Conservation (phyloP, 2,329 filamentous ascomycete genomes). For the Pyrenophora seminiperda region DNA sequence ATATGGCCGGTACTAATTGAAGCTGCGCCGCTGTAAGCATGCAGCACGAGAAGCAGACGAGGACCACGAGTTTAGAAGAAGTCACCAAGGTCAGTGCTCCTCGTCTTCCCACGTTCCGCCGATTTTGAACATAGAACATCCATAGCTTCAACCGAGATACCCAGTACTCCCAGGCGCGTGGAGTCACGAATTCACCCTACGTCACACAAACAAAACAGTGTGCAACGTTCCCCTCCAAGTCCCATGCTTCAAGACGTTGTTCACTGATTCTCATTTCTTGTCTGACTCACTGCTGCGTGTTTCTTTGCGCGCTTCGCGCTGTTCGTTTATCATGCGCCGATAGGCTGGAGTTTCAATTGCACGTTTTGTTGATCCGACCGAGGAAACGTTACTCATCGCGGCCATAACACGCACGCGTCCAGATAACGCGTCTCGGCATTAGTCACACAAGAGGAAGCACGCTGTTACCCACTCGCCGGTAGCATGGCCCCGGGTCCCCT, state of each 20-base stretch:
- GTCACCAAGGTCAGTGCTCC: conserved; percentile 19
- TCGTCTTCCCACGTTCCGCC: conserved; percentile 9
- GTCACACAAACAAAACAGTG: conserved; percentile 2
- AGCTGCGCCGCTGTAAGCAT: not conserved
- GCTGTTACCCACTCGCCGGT: conserved; percentile 22
- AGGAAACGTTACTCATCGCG: conserved; percentile 8
- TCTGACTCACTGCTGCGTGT: conserved; percentile 5
- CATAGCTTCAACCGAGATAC: conserved; percentile 26
- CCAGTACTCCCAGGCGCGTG: conserved; percentile 16
- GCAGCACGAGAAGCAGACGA: conserved; percentile 1
- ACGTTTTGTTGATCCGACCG: conserved; percentile 4
- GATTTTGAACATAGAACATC: conserved; percentile 19
- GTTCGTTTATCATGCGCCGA: not conserved
- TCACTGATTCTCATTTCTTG: conserved; percentile 4
- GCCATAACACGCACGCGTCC: conserved; percentile 6
- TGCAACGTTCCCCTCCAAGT: conserved; percentile 2
- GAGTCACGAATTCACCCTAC: conserved; percentile 15
- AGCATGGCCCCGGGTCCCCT: conserved; percentile 19
- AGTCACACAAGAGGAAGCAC: conserved; percentile 26
- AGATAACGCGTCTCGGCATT: conserved; percentile 4
- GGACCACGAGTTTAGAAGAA: conserved; percentile 10
- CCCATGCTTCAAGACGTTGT: not conserved
- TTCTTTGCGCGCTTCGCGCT: not conserved
- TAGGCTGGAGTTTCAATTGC: conserved; percentile 3
- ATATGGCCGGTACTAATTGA: conserved; percentile 1